Evolutionary conservation across 2,329 filamentous ascomycete genomes (phyloP), one percentile per base, ranked within the genome.

Genomic region (Aspergillus viridinutans): DNA sequence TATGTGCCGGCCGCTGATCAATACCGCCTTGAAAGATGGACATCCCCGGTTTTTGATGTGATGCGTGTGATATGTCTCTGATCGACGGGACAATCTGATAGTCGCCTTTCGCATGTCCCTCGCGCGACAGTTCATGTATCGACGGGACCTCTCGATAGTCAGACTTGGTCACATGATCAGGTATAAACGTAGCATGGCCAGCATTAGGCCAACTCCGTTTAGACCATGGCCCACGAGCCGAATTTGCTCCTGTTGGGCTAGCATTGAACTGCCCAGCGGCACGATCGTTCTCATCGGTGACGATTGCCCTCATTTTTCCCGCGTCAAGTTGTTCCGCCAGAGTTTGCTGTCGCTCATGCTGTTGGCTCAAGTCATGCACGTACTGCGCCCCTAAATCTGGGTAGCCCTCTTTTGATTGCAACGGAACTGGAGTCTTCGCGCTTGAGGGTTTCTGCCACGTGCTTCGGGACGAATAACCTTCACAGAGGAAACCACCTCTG

Each of bases 401-500:
- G 61, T 78, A 81, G 12, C 79, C 81, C 62, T 92, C 90, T 74
- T 95, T 96, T 21, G 91, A 92, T 74, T 95, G 90, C 51, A 96
- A 82, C 58, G 88, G 90, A 63, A 92, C 83, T 51, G 87, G 84
- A 52, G 81, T 76, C 64, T 86, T 84, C 64, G 89, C 86, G 68
- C 77, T 86, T 59, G 89, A 87, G 32, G 88, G 85, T 74, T 93
- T 95, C 61, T 88, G 85, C 87, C 90, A 94, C 52, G 85, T 81
- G 45, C 87, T 86, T 66, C 90, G 85, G 64, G 89, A 87, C 54
- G 89, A 89, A 75, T 99, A 99, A 52, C 94, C 94, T 65, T 90
- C 89, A 72, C 94, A 99, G 35, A 90, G 80, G 72, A 97, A 97
- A 17, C 90, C 90, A 48, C 94, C 93, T 59, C 91, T 89, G 55